These are phyloP conservation scores for Pseudevernia furfuracea DNA, from an alignment of 495 filamentous ascomycete species.

Conservation along the genomic window DNA sequence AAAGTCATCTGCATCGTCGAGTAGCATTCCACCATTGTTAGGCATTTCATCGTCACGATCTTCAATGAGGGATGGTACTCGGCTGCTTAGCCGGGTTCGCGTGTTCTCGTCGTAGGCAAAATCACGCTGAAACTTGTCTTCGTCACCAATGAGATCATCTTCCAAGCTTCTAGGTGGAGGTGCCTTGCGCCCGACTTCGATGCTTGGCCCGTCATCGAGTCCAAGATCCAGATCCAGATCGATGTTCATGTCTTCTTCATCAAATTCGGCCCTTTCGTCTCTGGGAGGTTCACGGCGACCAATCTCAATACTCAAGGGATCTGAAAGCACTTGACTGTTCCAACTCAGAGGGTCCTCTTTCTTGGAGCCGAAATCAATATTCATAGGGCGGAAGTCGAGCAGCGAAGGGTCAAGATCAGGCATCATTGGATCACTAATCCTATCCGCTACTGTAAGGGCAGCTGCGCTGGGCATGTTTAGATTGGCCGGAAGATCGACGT, in stretches of 20 bases:
- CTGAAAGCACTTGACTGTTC: conserved; percentile 64
- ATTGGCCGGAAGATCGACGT: conserved; percentile 44
- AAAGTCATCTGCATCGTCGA: conserved; percentile 54
- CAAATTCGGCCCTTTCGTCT: conserved; percentile 43
- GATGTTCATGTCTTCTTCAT: conserved; percentile 43
- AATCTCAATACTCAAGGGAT: conserved; percentile 45
- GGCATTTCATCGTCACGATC: conserved; percentile 36
- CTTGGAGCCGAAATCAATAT: conserved; percentile 49
- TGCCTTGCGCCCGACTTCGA: conserved; percentile 81
- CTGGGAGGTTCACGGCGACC: conserved; percentile 36
- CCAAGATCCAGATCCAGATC: conserved; percentile 48
- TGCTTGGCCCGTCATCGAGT: conserved; percentile 49
- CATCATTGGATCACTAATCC: conserved; percentile 28
- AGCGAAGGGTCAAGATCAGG: conserved; percentile 65
- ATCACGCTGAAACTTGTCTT: conserved; percentile 45
- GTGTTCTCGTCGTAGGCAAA: conserved; percentile 44
- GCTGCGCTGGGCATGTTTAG: conserved; percentile 39
- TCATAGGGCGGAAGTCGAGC: conserved; percentile 58
- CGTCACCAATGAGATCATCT: conserved; percentile 67
- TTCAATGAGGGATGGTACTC: conserved; percentile 37
- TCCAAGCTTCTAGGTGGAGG: conserved; percentile 55
- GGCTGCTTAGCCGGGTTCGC: conserved; percentile 23
- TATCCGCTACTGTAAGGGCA: conserved; percentile 32
- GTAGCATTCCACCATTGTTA: conserved; percentile 39
- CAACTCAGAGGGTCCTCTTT: conserved; percentile 52